Base-by-base conservation (phyloP, 2,329 filamentous ascomycete species). In the Corinectria fuckeliana region DNA sequence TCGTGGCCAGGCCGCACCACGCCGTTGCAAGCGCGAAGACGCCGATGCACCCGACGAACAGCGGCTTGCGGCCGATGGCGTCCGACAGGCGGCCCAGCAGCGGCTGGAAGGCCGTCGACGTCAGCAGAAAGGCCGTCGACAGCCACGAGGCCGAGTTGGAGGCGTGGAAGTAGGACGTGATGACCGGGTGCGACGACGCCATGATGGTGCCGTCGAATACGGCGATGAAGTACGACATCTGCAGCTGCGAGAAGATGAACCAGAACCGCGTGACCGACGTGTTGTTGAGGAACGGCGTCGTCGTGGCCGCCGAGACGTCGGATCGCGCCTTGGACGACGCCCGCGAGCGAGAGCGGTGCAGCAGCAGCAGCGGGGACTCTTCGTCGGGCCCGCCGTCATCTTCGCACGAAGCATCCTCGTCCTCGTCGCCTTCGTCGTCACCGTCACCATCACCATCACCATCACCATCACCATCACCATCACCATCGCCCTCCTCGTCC, bases 111-210 rank as follows among this genome's bases (percentile, higher is more conserved):
- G 88, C 86, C 1, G 91, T 93, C 4, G 87, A 91, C 0, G 91
- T 92, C 34, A 95, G 81, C 32, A 94, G 76, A 64, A 93, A 94
- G 0, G 90, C 86, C 0, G 91, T 94, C 2, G 90, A 92, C 4
- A 94, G 81, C 91, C 91, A 95, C 2, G 91, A 92, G 3, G 91
- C 91, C 45, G 87, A 87, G 73, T 94, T 92, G 28, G 90, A 91
- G 48, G 89, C 85, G 61, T 88, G 79, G 74, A 94, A 94, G 73
- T 93, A 87, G 1, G 90, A 92, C 0, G 91, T 93, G 61, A 94
- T 92, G 57, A 91, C 89, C 0, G 91, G 91, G 73, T 95, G 91
- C 39, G 85, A 89, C 2, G 90, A 92, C 4, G 90, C 90, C 90
- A 94, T 93, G 65, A 94, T 84, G 4, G 91, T 94, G 10, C 85